Percentiles rank a stretch among this genome's conserved stretches.
Conservation (phyloP, 768 basidiomycete species). For the Leccinum arenicola region DNA sequence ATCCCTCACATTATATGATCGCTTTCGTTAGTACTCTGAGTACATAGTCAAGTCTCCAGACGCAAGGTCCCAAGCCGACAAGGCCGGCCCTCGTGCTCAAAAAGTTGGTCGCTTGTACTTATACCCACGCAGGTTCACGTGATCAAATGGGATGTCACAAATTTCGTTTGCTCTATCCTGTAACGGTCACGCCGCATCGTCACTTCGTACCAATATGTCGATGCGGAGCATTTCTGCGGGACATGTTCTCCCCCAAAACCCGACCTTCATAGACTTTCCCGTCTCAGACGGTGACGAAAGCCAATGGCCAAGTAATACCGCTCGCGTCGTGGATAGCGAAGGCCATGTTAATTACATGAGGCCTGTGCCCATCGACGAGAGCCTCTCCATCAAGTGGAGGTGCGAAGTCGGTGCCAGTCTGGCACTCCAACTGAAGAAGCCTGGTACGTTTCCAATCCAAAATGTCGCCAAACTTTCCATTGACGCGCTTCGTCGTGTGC, state of each 20-base stretch:
- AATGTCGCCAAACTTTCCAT: not conserved
- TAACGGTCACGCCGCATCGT: not conserved
- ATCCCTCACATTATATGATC: too few species aligned
- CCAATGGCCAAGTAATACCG: slow-evolving; percentile 59
- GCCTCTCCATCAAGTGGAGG: slow-evolving; percentile 59
- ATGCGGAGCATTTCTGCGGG: slow-evolving; percentile 11
- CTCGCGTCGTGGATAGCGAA: slow-evolving; percentile 49
- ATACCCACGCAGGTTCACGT: too few species aligned
- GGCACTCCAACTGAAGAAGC: slow-evolving; percentile 44
- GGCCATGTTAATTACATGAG: slow-evolving; percentile 75
- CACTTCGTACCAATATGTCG: slow-evolving; percentile 21
- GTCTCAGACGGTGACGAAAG: slow-evolving; percentile 55
- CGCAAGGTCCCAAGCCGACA: too few species aligned
- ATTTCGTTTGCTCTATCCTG: not conserved
- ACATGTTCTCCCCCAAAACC: slow-evolving; percentile 46
- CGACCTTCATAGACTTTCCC: slow-evolving; percentile 56
- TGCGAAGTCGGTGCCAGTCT: slow-evolving; percentile 38
- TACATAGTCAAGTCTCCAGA: too few species aligned
- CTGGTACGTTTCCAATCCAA: slow-evolving; percentile 39
- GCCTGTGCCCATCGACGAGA: slow-evolving; percentile 48
- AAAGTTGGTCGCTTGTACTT: not conserved
- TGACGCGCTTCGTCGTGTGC: slow-evolving; percentile 1
- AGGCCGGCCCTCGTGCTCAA: too few species aligned
- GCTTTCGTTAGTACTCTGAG: too few species aligned
- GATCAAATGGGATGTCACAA: not conserved